Conservation (phyloP, 1,284 basidiomycete genomes). For the Termitomyces sp. region DNA sequence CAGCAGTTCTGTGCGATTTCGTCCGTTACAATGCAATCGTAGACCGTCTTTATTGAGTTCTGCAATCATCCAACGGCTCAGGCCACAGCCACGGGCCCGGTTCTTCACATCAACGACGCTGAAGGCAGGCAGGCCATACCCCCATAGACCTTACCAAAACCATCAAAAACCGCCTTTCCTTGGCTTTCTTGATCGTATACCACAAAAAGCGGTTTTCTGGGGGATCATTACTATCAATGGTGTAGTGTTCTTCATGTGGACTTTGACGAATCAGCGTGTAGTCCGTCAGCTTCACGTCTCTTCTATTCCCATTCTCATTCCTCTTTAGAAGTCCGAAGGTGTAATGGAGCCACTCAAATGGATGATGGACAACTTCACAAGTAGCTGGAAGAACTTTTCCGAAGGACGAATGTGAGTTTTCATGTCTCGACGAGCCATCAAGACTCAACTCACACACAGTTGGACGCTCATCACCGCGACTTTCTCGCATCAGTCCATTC, state of each 20-base stretch:
- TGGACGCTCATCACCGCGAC: conserved; percentile 76
- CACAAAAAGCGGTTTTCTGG: conserved; percentile 34
- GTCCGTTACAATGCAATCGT: conserved; percentile 8
- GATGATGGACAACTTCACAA: conserved; percentile 69
- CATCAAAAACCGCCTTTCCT: conserved; percentile 16
- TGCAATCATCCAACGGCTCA: neutral
- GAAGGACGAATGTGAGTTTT: conserved; percentile 63
- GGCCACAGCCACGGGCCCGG: conserved; percentile 5
- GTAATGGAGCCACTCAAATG: conserved; percentile 49
- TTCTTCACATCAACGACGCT: conserved; percentile 12
- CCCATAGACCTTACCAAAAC: conserved; percentile 13
- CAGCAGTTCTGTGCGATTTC: conserved; percentile 1
- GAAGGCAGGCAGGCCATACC: conserved; percentile 7
- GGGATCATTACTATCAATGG: conserved; percentile 37
- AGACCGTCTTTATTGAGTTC: neutral
- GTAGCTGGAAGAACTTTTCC: conserved; percentile 58
- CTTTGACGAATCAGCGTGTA: conserved; percentile 29
- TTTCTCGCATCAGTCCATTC: conserved; percentile 65
- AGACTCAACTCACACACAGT: conserved; percentile 32
- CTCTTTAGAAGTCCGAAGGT: conserved; percentile 29
- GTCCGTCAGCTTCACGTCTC: conserved; percentile 20
- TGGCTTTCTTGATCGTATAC: conserved; percentile 32
- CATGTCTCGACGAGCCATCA: conserved; percentile 1
- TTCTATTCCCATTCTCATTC: neutral
- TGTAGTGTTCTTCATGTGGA: conserved; percentile 38